These are phyloP conservation scores for Effrenium voratum DNA, from an alignment of 73 alveolate genomes.

Conservation along the genomic window DNA sequence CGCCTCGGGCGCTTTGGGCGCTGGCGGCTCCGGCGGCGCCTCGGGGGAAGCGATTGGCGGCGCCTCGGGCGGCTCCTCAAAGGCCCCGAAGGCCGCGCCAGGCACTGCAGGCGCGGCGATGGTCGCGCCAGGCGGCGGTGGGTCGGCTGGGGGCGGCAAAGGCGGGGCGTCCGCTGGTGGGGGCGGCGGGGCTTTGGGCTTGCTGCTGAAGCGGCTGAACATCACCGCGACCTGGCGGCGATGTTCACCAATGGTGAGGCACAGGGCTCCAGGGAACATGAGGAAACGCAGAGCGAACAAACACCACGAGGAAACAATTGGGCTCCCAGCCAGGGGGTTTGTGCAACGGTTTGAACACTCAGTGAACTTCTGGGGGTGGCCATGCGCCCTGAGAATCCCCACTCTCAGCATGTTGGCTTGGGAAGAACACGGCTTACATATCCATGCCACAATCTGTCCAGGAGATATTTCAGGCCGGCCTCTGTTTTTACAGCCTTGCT, in stretches of 20 bases:
- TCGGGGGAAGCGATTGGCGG: neutral
- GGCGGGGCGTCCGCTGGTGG: conserved; percentile 43
- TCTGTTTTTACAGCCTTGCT: too few species aligned
- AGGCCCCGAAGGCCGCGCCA: neutral
- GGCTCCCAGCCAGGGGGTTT: too few species aligned
- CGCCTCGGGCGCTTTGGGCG: conserved; percentile 10
- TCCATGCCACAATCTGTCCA: too few species aligned
- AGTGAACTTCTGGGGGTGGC: too few species aligned
- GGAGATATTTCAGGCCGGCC: too few species aligned
- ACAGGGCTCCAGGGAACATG: too few species aligned
- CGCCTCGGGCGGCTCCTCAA: conserved; percentile 46
- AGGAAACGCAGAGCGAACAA: too few species aligned
- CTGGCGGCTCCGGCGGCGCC: conserved; percentile 33
- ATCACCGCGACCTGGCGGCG: neutral
- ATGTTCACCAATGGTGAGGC: neutral
- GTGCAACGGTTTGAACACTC: too few species aligned
- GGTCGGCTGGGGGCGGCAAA: conserved; percentile 54
- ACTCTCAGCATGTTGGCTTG: too few species aligned
- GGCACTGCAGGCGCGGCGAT: neutral
- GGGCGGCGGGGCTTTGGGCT: conserved; percentile 59
- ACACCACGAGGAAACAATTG: too few species aligned
- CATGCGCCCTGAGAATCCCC: too few species aligned
- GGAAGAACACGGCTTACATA: too few species aligned
- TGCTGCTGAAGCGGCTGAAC: conserved; percentile 23
- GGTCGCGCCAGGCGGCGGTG: conserved; percentile 48